Conservation (phyloP, 164 flowering plant species). For the Dillenia turbinata region DNA sequence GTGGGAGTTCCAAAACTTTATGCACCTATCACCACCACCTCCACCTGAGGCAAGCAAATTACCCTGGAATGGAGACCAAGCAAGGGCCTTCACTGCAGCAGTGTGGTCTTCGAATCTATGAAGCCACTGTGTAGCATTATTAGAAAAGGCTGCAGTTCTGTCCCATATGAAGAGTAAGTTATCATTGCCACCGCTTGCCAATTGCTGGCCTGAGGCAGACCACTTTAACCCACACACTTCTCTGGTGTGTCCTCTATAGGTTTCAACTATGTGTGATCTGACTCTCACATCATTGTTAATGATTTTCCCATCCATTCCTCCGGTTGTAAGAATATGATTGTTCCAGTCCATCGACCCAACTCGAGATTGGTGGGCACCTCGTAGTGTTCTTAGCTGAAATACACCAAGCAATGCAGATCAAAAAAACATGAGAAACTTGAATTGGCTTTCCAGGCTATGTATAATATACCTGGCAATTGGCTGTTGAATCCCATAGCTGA, state of each 20-base stretch:
- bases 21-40: not conserved
- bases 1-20: not conserved
- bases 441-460: too few relatives aligned
- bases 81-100: conserved; percentile 6
- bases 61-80: conserved; percentile 6
- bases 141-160: not conserved
- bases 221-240: conserved; percentile 8
- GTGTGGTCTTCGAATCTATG: conserved; percentile 6
- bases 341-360: conserved; percentile 6
- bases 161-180: conserved; percentile 6
- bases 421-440: not conserved
- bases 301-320: not conserved
- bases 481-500: conserved; percentile 14
- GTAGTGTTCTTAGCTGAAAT: conserved; percentile 14
- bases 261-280: not conserved
- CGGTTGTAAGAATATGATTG: too few relatives aligned
- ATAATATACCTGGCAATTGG: conserved; percentile 10
- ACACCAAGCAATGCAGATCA: not conserved
- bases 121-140: not conserved
- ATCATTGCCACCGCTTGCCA: conserved; percentile 1
- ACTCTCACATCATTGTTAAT: conserved; percentile 4
- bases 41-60: conserved; percentile 5
- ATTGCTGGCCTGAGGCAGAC: not conserved
- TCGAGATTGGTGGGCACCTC: not conserved
- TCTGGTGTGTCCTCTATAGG: not conserved